Evolutionary conservation across 352 stramenopile genomes (phyloP), one percentile per base, ranked within the genome.

Genomic region (Phytophthora multivora): DNA sequence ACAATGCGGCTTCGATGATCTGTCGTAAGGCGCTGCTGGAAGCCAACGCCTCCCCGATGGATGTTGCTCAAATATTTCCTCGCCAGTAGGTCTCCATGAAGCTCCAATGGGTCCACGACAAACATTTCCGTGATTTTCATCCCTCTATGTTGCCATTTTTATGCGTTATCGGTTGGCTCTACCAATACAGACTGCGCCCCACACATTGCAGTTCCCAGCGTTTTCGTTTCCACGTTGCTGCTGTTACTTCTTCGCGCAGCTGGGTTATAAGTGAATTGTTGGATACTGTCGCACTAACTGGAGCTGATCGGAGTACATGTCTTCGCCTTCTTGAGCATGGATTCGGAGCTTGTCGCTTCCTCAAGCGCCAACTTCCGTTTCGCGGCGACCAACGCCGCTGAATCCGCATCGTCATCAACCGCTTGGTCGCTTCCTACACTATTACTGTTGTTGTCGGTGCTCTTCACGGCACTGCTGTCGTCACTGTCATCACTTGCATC

Each of bases 291-390:
- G 25, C 40, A 12, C 53, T 82, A 87, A 48, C 75, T 89, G 39
- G 79, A 91, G 56, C 79, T 88, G 61, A 91, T 84, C 11, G 82
- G 78, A 54, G 79, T 87, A 66, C 69, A 87, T 41, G 82, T 71
- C 57, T 91, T 91, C 16, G 78, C 52, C 62, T 91, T 91, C 50
- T 91, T 91, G 16, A 91, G 67, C 49, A 89, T 59, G 65, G 73
- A 82, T 43, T 88, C 79, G 12, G 82, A 71, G n/a, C 68, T 68
- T 50, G 69, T 39, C 25, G 56, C 58, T 63, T 79, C 80, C n/a
- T 79, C 70, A 59, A 89, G 59, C 23, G 80, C 76, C 63, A 89
- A 72, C 63, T 90, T 88, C 41, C 82, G 78, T 61, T 91, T 91
- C 19, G 73, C 51, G 50, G 73, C 40, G 16, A 76, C 63, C 43